Percentiles rank a stretch among this genome's conserved stretches.
phyloP scores from a whole-genome alignment of 805 yeast genomes.

The Groenewaldozyma tartarivorans region DNA sequence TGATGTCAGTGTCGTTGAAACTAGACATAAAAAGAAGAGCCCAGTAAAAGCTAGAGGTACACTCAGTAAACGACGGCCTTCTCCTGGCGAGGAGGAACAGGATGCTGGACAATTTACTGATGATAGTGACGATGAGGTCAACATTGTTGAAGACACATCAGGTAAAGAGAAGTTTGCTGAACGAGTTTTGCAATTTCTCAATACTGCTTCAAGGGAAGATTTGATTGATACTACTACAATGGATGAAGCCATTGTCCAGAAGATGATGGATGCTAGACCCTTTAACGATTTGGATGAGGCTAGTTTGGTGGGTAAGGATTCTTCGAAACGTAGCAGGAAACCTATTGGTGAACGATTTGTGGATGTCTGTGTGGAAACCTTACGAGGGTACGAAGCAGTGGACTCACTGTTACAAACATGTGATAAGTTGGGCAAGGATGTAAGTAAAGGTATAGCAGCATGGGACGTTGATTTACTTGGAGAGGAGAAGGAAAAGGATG shows the following conservation, averaged over 20 bases:
- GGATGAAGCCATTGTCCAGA: constrained; percentile 53
- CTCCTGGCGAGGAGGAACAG: not conserved
- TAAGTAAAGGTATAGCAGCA: constrained; percentile 58
- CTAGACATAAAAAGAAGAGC: constrained; percentile 5
- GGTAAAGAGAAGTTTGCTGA: constrained; percentile 39
- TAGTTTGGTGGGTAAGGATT: constrained; percentile 18
- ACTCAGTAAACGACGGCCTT: not conserved
- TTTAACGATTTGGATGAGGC: constrained; percentile 41
- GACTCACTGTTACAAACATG: constrained; percentile 85
- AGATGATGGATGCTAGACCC: constrained; percentile 62
- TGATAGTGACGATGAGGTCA: not conserved
- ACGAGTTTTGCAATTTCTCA: constrained; percentile 66
- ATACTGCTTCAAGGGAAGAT: constrained; percentile 66
- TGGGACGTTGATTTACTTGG: constrained; percentile 87
- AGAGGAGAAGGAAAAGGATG: constrained; percentile 35
- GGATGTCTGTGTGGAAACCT: constrained; percentile 56
- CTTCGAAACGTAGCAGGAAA: constrained; percentile 36
- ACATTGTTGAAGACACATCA: constrained; percentile 4
- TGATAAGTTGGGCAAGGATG: constrained; percentile 61
- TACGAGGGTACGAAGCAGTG: constrained; percentile 88
- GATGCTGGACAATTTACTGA: constrained; percentile 1
- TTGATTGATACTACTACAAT: constrained; percentile 73
- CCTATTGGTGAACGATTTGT: constrained; percentile 66
- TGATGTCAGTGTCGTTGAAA: constrained; percentile 8
- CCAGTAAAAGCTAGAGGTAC: not conserved